A percentile compares a stretch with the other conserved stretches of the same genome.
phyloP scores from a whole-genome alignment of 192 early-diverging fungal genomes.

The Coemansia umbellata region DNA sequence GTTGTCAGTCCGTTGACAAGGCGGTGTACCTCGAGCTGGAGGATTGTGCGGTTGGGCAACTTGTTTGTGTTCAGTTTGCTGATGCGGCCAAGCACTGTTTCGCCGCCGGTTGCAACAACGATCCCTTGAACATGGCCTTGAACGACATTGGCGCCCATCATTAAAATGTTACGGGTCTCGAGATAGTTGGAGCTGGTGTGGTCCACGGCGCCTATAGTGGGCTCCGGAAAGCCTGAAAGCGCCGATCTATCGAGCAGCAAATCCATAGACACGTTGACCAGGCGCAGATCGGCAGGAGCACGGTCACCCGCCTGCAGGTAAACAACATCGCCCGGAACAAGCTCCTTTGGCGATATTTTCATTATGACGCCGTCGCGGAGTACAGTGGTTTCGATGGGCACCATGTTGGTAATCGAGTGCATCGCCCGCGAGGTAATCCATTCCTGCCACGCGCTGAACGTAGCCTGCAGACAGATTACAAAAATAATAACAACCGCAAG shows the following conservation, averaged over 20 bases:
- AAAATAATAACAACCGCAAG: constrained; percentile 59
- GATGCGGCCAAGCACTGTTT: constrained; percentile 73
- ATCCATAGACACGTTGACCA: constrained; percentile 61
- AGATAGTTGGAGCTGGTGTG: constrained; percentile 69
- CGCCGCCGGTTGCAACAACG: constrained; percentile 73
- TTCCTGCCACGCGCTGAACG: constrained; percentile 68
- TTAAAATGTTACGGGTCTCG: constrained; percentile 79
- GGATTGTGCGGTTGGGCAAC: constrained; percentile 56
- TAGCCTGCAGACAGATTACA: constrained; percentile 64
- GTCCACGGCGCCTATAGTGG: constrained; percentile 58
- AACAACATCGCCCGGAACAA: constrained; percentile 78
- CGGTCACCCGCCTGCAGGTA: constrained; percentile 60
- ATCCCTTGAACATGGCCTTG: constrained; percentile 70
- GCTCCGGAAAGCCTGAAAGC: constrained; percentile 73
- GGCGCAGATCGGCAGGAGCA: constrained; percentile 73
- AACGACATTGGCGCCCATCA: constrained; percentile 67
- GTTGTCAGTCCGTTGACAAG: constrained; percentile 70
- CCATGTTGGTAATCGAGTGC: constrained; percentile 68
- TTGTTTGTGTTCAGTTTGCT: constrained; percentile 53
- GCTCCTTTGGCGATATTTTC: constrained; percentile 51
- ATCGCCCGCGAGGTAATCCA: constrained; percentile 64
- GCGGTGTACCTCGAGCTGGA: constrained; percentile 63
- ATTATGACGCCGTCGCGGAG: constrained; percentile 61
- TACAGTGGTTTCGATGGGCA: constrained; percentile 61
- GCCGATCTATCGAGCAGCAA: constrained; percentile 74